A percentile compares a stretch with the other conserved stretches of the same genome.
Evolutionary conservation across 495 filamentous ascomycete genomes (phyloP).

Genomic region (Penicillium chermesinum): DNA sequence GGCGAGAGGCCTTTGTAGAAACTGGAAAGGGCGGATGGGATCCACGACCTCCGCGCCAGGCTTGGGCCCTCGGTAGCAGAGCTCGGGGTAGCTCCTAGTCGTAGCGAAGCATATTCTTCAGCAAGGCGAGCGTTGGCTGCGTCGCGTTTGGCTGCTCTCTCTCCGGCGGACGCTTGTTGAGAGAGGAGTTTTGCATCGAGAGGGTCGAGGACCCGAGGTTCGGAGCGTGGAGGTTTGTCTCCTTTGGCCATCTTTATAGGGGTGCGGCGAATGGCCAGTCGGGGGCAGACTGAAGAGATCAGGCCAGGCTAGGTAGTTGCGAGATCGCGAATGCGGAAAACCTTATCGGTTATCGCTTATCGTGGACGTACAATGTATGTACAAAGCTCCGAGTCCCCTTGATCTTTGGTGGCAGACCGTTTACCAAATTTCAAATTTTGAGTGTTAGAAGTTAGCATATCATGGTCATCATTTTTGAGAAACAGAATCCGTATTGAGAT

Average conservation of each 20-base stretch:
- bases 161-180: neutral
- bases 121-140: conserved; percentile 1
- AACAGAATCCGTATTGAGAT: too few species aligned
- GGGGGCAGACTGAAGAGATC: too few species aligned
- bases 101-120: neutral
- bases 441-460: too few species aligned
- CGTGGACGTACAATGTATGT: too few species aligned
- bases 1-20: conserved; percentile 30
- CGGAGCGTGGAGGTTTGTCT: neutral
- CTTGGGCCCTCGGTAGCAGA: conserved; percentile 4
- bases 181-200: conserved; percentile 16
- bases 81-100: neutral
- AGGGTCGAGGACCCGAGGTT: conserved; percentile 20
- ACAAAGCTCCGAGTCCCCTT: too few species aligned
- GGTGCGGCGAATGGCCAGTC: too few species aligned
- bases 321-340: too few species aligned
- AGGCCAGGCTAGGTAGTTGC: too few species aligned
- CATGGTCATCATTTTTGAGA: too few species aligned
- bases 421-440: too few species aligned
- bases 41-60: conserved; percentile 7
- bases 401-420: too few species aligned
- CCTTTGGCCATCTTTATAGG: neutral
- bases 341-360: too few species aligned
- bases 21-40: conserved; percentile 24
- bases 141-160: neutral